Percentiles rank a stretch among this genome's conserved stretches.
Conservation (phyloP, 2,329 filamentous ascomycete genomes). For the Colletotrichum falcatum region DNA sequence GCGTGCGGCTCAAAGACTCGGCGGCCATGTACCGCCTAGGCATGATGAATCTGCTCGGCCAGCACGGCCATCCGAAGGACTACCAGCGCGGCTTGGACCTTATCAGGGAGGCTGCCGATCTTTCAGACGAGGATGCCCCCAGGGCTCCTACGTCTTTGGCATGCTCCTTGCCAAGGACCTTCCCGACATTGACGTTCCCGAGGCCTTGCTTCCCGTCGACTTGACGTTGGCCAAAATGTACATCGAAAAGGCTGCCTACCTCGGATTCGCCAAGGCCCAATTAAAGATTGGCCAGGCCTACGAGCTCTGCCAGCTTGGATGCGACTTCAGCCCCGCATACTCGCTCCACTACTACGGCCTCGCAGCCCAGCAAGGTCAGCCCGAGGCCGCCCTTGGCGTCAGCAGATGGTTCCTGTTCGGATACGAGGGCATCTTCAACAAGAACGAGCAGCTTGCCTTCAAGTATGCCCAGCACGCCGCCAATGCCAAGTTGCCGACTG, state of each 20-base stretch:
- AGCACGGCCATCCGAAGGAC: conserved; percentile 90
- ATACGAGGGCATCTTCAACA: conserved; percentile 90
- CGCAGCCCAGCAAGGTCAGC: conserved; percentile 89
- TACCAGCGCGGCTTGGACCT: conserved; percentile 82
- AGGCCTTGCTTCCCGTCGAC: conserved; percentile 76
- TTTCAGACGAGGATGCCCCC: conserved; percentile 96
- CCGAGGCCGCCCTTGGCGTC: conserved; percentile 94
- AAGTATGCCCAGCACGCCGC: conserved; percentile 91
- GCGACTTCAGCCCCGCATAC: conserved; percentile 92
- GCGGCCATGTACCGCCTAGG: conserved; percentile 88
- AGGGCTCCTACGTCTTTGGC: conserved; percentile 94
- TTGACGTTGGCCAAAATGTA: conserved; percentile 82
- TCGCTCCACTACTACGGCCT: conserved; percentile 97
- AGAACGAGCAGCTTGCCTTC: conserved; percentile 95
- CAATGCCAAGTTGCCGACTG: conserved; percentile 82
- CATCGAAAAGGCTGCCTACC: conserved; percentile 95
- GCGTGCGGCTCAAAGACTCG: conserved; percentile 84
- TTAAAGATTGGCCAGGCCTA: conserved; percentile 97
- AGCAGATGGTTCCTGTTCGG: conserved; percentile 99
- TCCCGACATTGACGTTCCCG: conserved; percentile 87
- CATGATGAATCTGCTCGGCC: conserved; percentile 97
- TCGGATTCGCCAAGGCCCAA: conserved; percentile 96
- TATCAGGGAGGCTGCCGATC: conserved; percentile 85
- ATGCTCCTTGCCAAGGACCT: conserved; percentile 94
- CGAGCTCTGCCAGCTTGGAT: conserved; percentile 92